phyloP scores from a whole-genome alignment of 805 yeast genomes.

The Candida piceae region DNA sequence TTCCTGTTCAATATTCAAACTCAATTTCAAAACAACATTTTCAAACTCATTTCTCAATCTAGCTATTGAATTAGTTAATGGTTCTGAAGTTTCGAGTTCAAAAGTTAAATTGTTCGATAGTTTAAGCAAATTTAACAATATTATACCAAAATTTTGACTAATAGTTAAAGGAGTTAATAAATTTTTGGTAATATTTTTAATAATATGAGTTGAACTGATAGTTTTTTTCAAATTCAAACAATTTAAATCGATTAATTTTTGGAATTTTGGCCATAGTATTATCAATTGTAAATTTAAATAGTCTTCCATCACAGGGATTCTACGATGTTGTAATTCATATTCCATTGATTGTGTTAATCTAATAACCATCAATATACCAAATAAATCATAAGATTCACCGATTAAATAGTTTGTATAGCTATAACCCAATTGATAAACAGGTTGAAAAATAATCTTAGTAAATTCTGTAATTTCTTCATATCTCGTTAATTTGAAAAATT shows the following conservation, averaged over 20 bases:
- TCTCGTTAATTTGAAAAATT: slow-evolving; percentile 55
- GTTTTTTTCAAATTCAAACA: slow-evolving; percentile 63
- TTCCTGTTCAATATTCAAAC: slow-evolving; percentile 36
- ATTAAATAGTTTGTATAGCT: slow-evolving; percentile 39
- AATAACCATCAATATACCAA: slow-evolving; percentile 73
- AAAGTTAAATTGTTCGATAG: slow-evolving; percentile 34
- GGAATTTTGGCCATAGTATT: slow-evolving; percentile 82
- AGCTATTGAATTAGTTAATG: slow-evolving; percentile 61
- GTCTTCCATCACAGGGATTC: slow-evolving; percentile 66
- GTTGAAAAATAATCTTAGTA: slow-evolving; percentile 46
- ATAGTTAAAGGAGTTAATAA: slow-evolving; percentile 50
- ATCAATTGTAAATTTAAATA: slow-evolving; percentile 63
- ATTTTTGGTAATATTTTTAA: slow-evolving; percentile 24
- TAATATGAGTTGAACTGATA: slow-evolving; percentile 32
- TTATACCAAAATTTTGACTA: slow-evolving; percentile 75
- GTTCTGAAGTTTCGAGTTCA: slow-evolving; percentile 49
- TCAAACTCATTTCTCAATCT: slow-evolving; percentile 80
- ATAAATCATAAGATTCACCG: slow-evolving; percentile 56
- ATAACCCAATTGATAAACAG: slow-evolving; percentile 46
- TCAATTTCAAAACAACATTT: slow-evolving; percentile 64
- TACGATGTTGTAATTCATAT: slow-evolving; percentile 60
- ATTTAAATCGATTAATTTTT: slow-evolving; percentile 68
- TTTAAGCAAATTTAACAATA: slow-evolving; percentile 64
- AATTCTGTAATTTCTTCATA: slow-evolving; percentile 41
- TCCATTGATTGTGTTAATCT: slow-evolving; percentile 63